Base-by-base conservation (phyloP, 495 filamentous ascomycete species). In the Poronia punctata region DNA sequence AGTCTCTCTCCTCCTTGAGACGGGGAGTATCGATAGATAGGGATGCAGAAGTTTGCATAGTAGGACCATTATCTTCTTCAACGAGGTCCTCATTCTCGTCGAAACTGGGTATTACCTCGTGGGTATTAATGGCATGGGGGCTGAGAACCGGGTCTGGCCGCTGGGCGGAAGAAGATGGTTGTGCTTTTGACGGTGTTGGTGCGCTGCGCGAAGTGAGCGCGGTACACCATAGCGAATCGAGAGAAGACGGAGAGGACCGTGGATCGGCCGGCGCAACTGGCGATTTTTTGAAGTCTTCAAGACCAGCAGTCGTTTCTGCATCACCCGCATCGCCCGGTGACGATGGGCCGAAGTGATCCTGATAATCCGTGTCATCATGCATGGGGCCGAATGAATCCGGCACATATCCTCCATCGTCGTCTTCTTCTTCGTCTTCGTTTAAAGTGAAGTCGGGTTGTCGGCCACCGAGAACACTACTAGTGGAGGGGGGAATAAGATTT, bases 371-470 rank as follows among this genome's bases (percentile, higher is more conserved):
- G 11, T 53, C 54, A 6, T 59, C 54, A n/a, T n/a, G n/a, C 14
- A 29, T 48, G 0, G 29, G 31, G 12, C 46, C 52, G 7, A 56
- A 45, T 1, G 51, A 54, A 15, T 60, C 59, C 6, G 16, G 17
- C 4, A 29, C 7, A 7, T 34, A n/a, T 17, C 14, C 17, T 3
- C 33, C 24, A 30, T 15, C 12, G 18, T 17, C 24, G n/a, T 47
- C 37, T 9, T 43, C 46, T 18, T 43, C 54, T 14, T 49, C 28
- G 18, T 60, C 56, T 10, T 53, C 45, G 38, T 50, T 48, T 31
- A 61, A 56, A 17, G 50, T 49, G 3, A 54, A 56, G 24, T 66
- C 61, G 1, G 56, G 55, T 34, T 71, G 67, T 30, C 64, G 59
- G 17, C 60, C 66, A 43, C 65, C 62, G 20, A 32, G 52, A 18